Percentiles rank a stretch among this genome's conserved stretches.
These are phyloP conservation scores for Leccinum holopus DNA, from an alignment of 1,284 basidiomycete genomes.

Conservation along the genomic window DNA sequence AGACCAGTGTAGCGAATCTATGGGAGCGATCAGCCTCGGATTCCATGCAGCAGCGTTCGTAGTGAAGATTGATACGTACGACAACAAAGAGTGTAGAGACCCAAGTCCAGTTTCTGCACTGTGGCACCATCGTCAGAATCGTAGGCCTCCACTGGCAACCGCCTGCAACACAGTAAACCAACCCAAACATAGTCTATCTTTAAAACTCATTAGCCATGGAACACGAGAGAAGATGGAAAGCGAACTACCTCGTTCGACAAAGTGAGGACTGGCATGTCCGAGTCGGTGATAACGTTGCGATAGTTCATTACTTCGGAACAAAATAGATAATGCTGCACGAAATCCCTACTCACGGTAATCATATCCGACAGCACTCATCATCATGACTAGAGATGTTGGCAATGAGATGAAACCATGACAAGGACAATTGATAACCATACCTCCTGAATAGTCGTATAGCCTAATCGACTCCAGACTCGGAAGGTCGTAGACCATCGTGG, in stretches of 20 bases:
- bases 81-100: constrained; percentile 17
- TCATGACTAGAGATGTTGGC: neutral
- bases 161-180: neutral
- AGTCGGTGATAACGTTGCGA: neutral
- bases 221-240: neutral
- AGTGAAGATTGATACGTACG: constrained; percentile 6
- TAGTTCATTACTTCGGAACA: neutral
- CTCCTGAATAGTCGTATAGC: neutral
- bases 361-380: neutral
- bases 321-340: neutral
- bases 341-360: constrained; percentile 2
- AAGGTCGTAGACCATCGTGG: neutral
- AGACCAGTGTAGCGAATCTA: constrained; percentile 22
- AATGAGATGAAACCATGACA: neutral
- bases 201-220: neutral
- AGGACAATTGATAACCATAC: neutral
- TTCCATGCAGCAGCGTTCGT: neutral
- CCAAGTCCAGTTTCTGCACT: constrained; percentile 18
- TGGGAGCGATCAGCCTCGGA: neutral
- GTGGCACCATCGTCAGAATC: neutral
- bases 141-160: neutral
- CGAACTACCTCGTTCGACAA: constrained; percentile 6
- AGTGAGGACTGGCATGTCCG: neutral
- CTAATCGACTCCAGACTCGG: neutral
- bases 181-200: constrained; percentile 15